These are phyloP conservation scores for Talaromyces trachyspermus DNA, from an alignment of 495 filamentous ascomycete genomes.

Conservation along the genomic window DNA sequence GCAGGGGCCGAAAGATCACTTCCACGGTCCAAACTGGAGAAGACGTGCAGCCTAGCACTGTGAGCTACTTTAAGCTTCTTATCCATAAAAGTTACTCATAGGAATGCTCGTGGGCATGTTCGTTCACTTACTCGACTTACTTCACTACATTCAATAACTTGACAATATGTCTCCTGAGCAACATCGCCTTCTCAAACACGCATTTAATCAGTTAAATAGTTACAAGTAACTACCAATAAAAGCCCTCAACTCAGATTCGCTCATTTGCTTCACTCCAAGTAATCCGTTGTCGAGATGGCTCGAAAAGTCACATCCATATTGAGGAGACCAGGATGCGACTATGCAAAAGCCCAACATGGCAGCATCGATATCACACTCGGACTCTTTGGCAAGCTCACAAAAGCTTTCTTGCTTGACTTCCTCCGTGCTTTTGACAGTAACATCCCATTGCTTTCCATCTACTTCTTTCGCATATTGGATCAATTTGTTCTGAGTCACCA, in stretches of 20 bases:
- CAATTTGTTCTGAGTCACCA: conserved; percentile 10
- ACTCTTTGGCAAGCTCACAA: not conserved
- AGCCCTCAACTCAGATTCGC: not conserved
- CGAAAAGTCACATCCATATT: conserved; percentile 5
- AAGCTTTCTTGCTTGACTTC: not conserved
- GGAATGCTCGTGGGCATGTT: too few species aligned
- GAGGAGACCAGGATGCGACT: not conserved
- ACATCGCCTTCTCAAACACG: too few species aligned
- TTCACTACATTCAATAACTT: too few species aligned
- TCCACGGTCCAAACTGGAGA: too few species aligned
- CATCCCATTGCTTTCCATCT: not conserved
- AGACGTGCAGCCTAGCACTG: too few species aligned
- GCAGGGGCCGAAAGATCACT: too few species aligned
- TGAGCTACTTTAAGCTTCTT: too few species aligned
- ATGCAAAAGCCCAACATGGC: not conserved
- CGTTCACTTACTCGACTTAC: too few species aligned
- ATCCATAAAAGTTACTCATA: too few species aligned
- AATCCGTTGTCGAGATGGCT: conserved; percentile 2
- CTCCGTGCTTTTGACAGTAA: not conserved
- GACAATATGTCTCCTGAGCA: too few species aligned
- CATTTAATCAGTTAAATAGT: too few species aligned
- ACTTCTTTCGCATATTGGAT: not conserved
- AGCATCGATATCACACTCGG: not conserved
- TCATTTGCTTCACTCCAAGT: not conserved
- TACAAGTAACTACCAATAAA: not conserved